Conservation (phyloP, 257 asterid genomes). For the Orobanche coerulescens region DNA sequence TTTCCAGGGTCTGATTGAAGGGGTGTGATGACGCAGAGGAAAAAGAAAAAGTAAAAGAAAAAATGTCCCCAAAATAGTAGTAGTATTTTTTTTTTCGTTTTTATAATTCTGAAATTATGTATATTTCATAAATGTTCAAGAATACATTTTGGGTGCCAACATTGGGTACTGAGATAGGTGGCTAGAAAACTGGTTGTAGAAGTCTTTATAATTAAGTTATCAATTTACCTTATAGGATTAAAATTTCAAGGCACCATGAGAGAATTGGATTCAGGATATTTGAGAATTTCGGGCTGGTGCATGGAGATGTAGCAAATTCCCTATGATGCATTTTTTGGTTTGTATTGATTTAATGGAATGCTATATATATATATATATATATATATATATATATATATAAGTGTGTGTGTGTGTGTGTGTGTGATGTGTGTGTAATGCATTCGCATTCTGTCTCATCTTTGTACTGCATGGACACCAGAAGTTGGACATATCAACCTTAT, state of each 20-base stretch:
- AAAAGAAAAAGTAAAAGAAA: not conserved
- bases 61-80: too few species aligned
- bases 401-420: too few species aligned
- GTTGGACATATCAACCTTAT: not conserved
- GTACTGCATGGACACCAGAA: slow-evolving; percentile 9
- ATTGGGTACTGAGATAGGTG: slow-evolving; percentile 1
- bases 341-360: not conserved
- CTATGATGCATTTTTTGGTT: not conserved
- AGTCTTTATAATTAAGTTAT: slow-evolving; percentile 3
- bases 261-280: not conserved
- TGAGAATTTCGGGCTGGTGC: not conserved
- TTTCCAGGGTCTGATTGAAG: not conserved
- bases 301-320: not conserved
- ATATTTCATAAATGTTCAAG: not conserved
- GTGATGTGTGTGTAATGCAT: too few species aligned
- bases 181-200: not conserved
- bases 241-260: slow-evolving; percentile 7
- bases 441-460: slow-evolving; percentile 1
- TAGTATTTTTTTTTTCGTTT: not conserved
- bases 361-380: not conserved
- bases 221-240: slow-evolving; percentile 11
- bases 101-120: not conserved
- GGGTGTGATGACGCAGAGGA: not conserved
- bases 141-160: not conserved
- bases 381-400: slow-evolving; percentile 10